Evolutionary conservation across 768 basidiomycete species (phyloP).

Genomic region (Auricularia heimuer): DNA sequence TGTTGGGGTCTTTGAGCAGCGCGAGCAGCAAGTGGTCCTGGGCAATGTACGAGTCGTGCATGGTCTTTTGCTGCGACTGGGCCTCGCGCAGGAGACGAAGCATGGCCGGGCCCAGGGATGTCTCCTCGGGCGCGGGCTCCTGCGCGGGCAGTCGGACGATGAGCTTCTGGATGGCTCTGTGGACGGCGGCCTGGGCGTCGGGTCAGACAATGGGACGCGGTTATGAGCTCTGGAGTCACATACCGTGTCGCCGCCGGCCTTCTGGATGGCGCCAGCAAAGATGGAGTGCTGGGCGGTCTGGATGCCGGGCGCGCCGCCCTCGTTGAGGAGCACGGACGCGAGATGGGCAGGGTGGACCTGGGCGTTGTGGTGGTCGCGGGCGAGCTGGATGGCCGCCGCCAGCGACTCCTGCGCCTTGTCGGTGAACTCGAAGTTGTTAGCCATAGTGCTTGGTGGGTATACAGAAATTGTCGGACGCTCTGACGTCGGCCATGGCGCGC

Average conservation of each 20-base stretch:
- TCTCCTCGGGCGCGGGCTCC: constrained; percentile 77
- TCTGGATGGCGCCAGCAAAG: constrained; percentile 67
- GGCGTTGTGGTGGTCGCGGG: constrained; percentile 74
- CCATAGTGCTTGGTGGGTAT: constrained; percentile 22
- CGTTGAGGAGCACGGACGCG: constrained; percentile 71
- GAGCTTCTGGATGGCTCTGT: constrained; percentile 61
- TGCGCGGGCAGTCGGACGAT: constrained; percentile 79
- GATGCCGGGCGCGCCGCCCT: constrained; percentile 28
- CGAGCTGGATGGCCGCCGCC: constrained; percentile 63
- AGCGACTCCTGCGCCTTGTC: constrained; percentile 71
- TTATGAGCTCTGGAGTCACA: constrained; percentile 18
- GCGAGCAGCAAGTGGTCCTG: constrained; percentile 88
- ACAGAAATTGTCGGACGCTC: too few species aligned
- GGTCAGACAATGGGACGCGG: not conserved
- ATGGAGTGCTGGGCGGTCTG: constrained; percentile 32
- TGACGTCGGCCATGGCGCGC: too few species aligned
- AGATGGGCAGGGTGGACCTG: constrained; percentile 84
- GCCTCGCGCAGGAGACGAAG: constrained; percentile 66
- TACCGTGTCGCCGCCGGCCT: constrained; percentile 80
- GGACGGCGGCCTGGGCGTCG: constrained; percentile 40
- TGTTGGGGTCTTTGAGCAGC: constrained; percentile 61
- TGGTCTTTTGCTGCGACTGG: constrained; percentile 65
- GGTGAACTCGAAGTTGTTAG: constrained; percentile 68
- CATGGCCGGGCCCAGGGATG: constrained; percentile 45
- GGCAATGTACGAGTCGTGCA: constrained; percentile 87